phyloP scores from a whole-genome alignment of 176 grass and related monocot species.

The Ampelocalamus luodianensis region DNA sequence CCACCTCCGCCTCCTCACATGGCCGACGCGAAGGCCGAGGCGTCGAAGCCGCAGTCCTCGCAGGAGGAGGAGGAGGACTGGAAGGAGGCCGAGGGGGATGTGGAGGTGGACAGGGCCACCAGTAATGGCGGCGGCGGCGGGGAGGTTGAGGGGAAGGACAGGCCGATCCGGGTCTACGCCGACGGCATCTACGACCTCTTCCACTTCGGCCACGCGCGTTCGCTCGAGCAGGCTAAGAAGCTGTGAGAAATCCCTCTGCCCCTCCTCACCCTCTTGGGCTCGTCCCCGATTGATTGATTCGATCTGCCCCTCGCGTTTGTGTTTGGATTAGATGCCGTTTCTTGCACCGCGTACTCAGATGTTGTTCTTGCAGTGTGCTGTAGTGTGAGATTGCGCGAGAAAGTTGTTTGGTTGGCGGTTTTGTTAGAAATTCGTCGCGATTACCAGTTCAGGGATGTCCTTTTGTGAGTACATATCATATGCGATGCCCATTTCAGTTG shows the following conservation, averaged over 20 bases:
- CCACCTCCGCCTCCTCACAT: conserved; percentile 39
- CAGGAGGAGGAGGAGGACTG: conserved; percentile 68
- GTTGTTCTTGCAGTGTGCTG: neutral
- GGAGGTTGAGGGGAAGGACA: conserved; percentile 39
- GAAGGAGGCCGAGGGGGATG: conserved; percentile 60
- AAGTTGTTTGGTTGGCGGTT: neutral
- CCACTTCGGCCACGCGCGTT: conserved; percentile 88
- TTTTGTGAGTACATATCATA: neutral
- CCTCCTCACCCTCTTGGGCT: neutral
- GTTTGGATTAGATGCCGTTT: neutral
- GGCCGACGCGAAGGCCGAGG: conserved; percentile 55
- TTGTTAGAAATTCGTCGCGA: neutral
- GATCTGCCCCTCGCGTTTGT: conserved; percentile 26
- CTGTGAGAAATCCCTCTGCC: conserved; percentile 42
- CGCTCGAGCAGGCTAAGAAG: conserved; percentile 95
- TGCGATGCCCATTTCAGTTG: neutral
- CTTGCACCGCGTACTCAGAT: neutral
- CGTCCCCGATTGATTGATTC: neutral
- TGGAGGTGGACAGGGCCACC: conserved; percentile 23
- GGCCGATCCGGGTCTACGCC: conserved; percentile 81
- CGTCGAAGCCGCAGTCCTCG: conserved; percentile 45
- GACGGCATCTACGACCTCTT: conserved; percentile 96
- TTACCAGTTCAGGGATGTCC: neutral
- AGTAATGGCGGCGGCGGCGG: conserved; percentile 14
- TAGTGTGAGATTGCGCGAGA: conserved; percentile 2